Conservation (phyloP, 495 filamentous ascomycete genomes). For the Staphylotrichum longicolle region DNA sequence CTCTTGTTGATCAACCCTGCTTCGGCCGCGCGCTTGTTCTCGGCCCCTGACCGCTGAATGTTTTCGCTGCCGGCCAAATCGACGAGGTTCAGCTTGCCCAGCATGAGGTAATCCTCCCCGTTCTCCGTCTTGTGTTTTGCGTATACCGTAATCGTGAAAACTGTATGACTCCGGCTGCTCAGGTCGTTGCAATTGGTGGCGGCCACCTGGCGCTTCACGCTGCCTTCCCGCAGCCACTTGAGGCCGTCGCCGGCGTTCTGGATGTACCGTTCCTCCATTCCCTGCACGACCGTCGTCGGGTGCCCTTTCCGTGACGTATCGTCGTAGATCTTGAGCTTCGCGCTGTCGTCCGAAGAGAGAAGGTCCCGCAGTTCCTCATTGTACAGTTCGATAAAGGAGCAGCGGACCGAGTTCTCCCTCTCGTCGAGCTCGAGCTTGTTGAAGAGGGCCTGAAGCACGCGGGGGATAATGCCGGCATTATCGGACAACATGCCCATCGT, state of each 20-base stretch:
- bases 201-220: conserved; percentile 90
- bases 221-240: conserved; percentile 82
- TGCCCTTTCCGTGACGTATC: conserved; percentile 81
- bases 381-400: conserved; percentile 97
- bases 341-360: conserved; percentile 71
- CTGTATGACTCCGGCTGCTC: conserved; percentile 90
- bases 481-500: conserved; percentile 82
- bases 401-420: conserved; percentile 88
- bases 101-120: conserved; percentile 82
- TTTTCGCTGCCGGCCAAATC: conserved; percentile 97
- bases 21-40: conserved; percentile 95
- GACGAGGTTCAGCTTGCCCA: conserved; percentile 92
- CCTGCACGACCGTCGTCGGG: conserved; percentile 79
- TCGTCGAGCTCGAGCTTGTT: conserved; percentile 72
- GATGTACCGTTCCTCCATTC: conserved; percentile 95
- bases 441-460: conserved; percentile 83
- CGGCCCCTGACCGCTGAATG: conserved; percentile 91
- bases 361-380: conserved; percentile 95
- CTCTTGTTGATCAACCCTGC: conserved; percentile 98
- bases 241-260: conserved; percentile 80
- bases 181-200: conserved; percentile 98
- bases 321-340: conserved; percentile 92
- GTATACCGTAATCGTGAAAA: conserved; percentile 90
- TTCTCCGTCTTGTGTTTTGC: conserved; percentile 77
- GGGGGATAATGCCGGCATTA: conserved; percentile 89